Percentiles rank a stretch among this genome's conserved stretches.
Evolutionary conservation across 2,329 filamentous ascomycete species (phyloP).

Genomic region (Sclerotinia trifoliorum): DNA sequence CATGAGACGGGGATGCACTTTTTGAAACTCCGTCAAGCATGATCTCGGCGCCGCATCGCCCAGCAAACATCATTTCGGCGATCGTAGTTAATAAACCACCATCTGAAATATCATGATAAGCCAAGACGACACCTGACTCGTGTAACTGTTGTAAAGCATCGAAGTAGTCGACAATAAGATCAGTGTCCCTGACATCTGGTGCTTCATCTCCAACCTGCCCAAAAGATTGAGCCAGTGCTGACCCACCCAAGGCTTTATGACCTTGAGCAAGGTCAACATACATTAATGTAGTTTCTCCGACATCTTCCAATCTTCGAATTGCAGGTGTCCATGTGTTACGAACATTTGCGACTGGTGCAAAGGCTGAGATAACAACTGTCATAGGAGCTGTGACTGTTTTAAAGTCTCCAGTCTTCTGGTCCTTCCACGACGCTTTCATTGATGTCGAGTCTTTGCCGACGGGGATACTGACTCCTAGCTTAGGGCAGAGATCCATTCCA

Average conservation of each 20-base stretch:
- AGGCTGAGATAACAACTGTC: slow-evolving; percentile 87
- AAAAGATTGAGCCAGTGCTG: slow-evolving; percentile 85
- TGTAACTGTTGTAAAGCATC: slow-evolving; percentile 73
- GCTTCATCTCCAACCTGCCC: slow-evolving; percentile 80
- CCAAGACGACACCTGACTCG: slow-evolving; percentile 72
- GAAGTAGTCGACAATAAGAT: slow-evolving; percentile 84
- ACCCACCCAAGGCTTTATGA: slow-evolving; percentile 81
- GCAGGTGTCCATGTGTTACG: slow-evolving; percentile 92
- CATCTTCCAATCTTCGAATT: slow-evolving; percentile 76
- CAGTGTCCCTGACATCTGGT: slow-evolving; percentile 80
- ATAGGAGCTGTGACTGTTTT: slow-evolving; percentile 92
- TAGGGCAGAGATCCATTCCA: slow-evolving; percentile 86
- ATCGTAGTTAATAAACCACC: slow-evolving; percentile 88
- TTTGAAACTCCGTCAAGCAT: slow-evolving; percentile 73
- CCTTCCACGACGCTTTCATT: slow-evolving; percentile 97
- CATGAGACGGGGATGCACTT: slow-evolving; percentile 55
- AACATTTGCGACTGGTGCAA: slow-evolving; percentile 78
- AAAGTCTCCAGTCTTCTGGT: slow-evolving; percentile 60
- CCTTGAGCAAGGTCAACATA: slow-evolving; percentile 87
- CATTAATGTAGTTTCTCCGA: slow-evolving; percentile 83
- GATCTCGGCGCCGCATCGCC: slow-evolving; percentile 82
- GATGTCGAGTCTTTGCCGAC: slow-evolving; percentile 98
- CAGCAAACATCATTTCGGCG: slow-evolving; percentile 97
- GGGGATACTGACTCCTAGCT: slow-evolving; percentile 88
- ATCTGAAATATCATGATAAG: slow-evolving; percentile 93